Evolutionary conservation across 768 basidiomycete genomes (phyloP).

Genomic region (Dentipellis sp.): DNA sequence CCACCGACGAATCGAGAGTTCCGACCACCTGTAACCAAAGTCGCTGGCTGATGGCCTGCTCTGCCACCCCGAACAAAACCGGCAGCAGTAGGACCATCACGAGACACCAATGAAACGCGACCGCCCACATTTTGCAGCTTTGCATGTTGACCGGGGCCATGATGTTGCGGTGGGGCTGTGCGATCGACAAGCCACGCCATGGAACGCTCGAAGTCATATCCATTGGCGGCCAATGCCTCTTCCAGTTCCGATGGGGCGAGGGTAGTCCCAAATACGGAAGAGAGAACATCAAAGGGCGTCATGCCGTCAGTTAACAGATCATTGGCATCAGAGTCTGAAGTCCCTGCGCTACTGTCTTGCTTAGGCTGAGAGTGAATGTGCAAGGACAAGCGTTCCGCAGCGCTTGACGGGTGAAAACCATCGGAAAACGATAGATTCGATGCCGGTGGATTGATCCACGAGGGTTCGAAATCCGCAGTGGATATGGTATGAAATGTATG

Average conservation of each 20-base stretch:
- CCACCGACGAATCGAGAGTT: constrained; percentile 38
- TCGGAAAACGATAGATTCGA: constrained; percentile 45
- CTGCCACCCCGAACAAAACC: constrained; percentile 33
- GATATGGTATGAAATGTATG: constrained; percentile 56
- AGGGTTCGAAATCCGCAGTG: constrained; percentile 53
- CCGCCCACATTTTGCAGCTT: constrained; percentile 56
- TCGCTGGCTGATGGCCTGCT: constrained; percentile 21
- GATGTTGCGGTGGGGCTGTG: constrained; percentile 37
- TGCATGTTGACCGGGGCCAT: constrained; percentile 26
- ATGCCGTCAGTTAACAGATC: constrained; percentile 79
- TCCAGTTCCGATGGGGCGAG: constrained; percentile 88
- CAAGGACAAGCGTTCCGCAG: constrained; percentile 12
- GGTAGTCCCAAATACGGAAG: constrained; percentile 87
- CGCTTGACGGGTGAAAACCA: constrained; percentile 25
- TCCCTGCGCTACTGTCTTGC: constrained; percentile 13
- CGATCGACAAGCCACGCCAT: constrained; percentile 93
- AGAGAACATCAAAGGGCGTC: constrained; percentile 95
- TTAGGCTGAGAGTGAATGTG: constrained; percentile 7
- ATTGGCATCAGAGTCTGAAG: constrained; percentile 39
- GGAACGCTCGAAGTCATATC: constrained; percentile 91
- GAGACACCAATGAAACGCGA: constrained; percentile 56
- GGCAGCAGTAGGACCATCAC: constrained; percentile 31
- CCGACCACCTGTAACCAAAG: constrained; percentile 10
- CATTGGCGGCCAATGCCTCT: constrained; percentile 80
- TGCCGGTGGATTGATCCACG: constrained; percentile 44